phyloP scores from a whole-genome alignment of 768 basidiomycete genomes.

The Auriscalpium vulgare region DNA sequence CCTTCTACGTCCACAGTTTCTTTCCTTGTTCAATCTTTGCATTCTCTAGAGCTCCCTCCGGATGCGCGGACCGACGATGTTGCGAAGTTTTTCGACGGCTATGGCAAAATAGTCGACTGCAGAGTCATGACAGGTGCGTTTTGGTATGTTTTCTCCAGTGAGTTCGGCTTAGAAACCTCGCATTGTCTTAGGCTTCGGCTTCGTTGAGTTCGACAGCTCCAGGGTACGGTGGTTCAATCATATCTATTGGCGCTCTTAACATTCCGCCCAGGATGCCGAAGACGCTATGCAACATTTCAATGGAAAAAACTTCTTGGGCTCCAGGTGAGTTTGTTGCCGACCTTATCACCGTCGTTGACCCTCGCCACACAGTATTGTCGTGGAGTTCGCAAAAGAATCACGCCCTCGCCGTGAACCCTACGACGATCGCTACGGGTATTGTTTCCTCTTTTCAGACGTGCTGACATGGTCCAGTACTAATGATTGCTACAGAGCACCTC shows the following conservation, averaged over 20 bases:
- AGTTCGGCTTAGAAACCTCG: neutral
- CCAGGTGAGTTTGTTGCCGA: constrained; percentile 44
- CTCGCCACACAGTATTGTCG: constrained; percentile 61
- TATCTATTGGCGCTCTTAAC: neutral
- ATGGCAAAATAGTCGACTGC: constrained; percentile 83
- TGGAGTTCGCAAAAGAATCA: constrained; percentile 93
- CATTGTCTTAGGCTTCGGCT: constrained; percentile 69
- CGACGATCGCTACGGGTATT: constrained; percentile 43
- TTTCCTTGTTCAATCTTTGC: constrained; percentile 3
- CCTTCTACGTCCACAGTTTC: constrained; percentile 2
- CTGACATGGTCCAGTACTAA: constrained; percentile 1
- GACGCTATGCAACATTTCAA: constrained; percentile 85
- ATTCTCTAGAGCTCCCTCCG: constrained; percentile 58
- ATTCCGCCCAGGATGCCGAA: constrained; percentile 71
- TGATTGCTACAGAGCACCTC: constrained; percentile 27
- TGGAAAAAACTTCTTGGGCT: constrained; percentile 84
- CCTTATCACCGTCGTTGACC: neutral
- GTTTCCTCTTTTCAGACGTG: neutral
- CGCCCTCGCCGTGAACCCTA: constrained; percentile 75
- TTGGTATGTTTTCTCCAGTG: neutral
- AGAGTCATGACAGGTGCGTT: constrained; percentile 85
- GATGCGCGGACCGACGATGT: constrained; percentile 82
- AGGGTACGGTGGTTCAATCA: constrained; percentile 37
- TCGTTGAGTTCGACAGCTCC: constrained; percentile 89
- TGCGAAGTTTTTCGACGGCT: constrained; percentile 83